Percentiles rank a stretch among this genome's conserved stretches.
These are phyloP conservation scores for Hypoxylon sp. DNA, from an alignment of 2,329 filamentous ascomycete genomes.

Conservation along the genomic window DNA sequence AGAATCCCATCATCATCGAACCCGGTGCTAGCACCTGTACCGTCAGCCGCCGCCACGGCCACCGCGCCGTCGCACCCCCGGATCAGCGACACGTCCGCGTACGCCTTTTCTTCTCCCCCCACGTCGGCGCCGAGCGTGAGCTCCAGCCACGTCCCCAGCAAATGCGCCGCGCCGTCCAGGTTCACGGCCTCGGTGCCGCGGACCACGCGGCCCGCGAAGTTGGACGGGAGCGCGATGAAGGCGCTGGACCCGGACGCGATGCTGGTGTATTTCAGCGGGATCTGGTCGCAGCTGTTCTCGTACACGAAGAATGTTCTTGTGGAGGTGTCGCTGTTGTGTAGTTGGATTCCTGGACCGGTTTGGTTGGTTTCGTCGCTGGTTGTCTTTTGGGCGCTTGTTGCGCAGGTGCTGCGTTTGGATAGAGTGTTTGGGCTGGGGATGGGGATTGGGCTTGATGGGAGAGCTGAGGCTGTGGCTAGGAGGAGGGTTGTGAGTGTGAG, in stretches of 20 bases:
- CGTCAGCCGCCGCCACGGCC: slow-evolving; percentile 18
- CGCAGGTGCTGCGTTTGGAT: slow-evolving; percentile 4
- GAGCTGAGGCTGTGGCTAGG: slow-evolving; percentile 13
- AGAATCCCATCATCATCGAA: slow-evolving; percentile 19
- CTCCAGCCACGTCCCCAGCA: slow-evolving; percentile 34
- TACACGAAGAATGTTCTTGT: slow-evolving; percentile 33
- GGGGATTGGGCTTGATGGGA: slow-evolving; percentile 9
- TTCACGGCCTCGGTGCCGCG: slow-evolving; percentile 26
- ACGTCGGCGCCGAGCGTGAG: slow-evolving; percentile 20
- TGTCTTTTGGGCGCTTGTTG: slow-evolving; percentile 1
- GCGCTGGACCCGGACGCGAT: slow-evolving; percentile 9
- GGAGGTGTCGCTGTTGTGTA: slow-evolving; percentile 24
- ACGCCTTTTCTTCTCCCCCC: slow-evolving; percentile 17
- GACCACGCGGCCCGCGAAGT: slow-evolving; percentile 35
- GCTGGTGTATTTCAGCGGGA: slow-evolving; percentile 24
- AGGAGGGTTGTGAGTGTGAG: slow-evolving; percentile 18
- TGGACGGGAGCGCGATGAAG: slow-evolving; percentile 25
- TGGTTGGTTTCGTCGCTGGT: slow-evolving; percentile 4
- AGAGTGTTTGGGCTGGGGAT: not conserved
- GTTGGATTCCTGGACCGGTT: slow-evolving; percentile 17
- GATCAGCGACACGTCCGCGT: slow-evolving; percentile 34
- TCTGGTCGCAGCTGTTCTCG: slow-evolving; percentile 33
- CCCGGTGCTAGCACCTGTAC: slow-evolving; percentile 6
- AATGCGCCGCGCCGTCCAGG: slow-evolving; percentile 24
- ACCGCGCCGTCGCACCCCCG: slow-evolving; percentile 34